These are phyloP conservation scores for Chaetomium olivaceum DNA, from an alignment of 2,329 filamentous ascomycete species.

Conservation along the genomic window DNA sequence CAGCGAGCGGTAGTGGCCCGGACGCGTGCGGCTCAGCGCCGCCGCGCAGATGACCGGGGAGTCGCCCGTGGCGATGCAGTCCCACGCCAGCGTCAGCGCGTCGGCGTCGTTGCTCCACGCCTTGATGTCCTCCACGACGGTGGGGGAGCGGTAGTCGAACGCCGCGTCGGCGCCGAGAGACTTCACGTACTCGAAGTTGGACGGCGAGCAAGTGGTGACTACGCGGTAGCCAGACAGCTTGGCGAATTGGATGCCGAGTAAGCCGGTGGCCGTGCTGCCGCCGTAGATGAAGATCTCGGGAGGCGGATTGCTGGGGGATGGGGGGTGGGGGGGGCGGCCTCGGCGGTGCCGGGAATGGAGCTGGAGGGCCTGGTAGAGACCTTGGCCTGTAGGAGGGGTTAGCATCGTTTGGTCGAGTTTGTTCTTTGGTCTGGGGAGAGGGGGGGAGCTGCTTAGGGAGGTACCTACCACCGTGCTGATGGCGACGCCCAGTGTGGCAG, in stretches of 20 bases:
- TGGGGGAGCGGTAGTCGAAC: slow-evolving; percentile 47
- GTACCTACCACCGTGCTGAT: slow-evolving; percentile 43
- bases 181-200: slow-evolving; percentile 44
- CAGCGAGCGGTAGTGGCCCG: slow-evolving; percentile 40
- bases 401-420: neutral
- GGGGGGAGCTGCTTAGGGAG: neutral
- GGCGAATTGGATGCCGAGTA: slow-evolving; percentile 51
- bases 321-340: slow-evolving; percentile 37
- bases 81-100: slow-evolving; percentile 38
- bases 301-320: slow-evolving; percentile 38
- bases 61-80: slow-evolving; percentile 38
- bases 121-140: slow-evolving; percentile 30
- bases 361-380: slow-evolving; percentile 48
- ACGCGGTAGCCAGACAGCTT: slow-evolving; percentile 45
- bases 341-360: slow-evolving; percentile 38
- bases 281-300: slow-evolving; percentile 46
- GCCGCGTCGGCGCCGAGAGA: slow-evolving; percentile 47
- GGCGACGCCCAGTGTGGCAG: slow-evolving; percentile 45
- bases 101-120: slow-evolving; percentile 25
- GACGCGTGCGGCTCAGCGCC: slow-evolving; percentile 34
- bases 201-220: slow-evolving; percentile 42
- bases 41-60: slow-evolving; percentile 38
- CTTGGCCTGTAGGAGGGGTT: slow-evolving; percentile 41
- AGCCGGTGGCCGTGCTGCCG: slow-evolving; percentile 56
- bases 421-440: neutral